Evolutionary conservation across 1,284 basidiomycete species (phyloP), one percentile per base, ranked within the genome.

Genomic region (Ustilago hordei): DNA sequence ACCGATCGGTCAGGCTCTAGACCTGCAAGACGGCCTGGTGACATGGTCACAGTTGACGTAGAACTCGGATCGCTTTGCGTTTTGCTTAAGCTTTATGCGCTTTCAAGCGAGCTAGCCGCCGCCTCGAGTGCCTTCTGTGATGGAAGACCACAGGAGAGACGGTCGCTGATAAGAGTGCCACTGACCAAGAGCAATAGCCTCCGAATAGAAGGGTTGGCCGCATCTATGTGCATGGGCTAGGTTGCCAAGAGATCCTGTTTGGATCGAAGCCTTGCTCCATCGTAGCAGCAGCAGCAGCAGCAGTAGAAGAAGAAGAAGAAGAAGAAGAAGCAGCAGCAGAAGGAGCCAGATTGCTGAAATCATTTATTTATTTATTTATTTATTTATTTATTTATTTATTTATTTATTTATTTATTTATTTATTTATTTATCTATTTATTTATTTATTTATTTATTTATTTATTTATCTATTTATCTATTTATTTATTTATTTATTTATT

Each of bases 321-420:
- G 43, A 19, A 45, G 43, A 4, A 38, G 12, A 28, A 48, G 28
- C 23, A 23, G 47, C 47, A 48, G 23, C 47, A 48, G 47, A n/a
- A 34, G 11, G 8, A 32, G 5, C 50, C 50, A 53, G 50, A 53
- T 53, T 53, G 50, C 50, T 35, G 50, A 31, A 53, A 34, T 53
- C 15, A 28, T 9, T 38, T 19, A 12, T 50, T 50, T 32, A 31
- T 6, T 15, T 7, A n/a, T 4, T 41, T 19, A 39, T 28, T 55
- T 23, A 39, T 38, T 41, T 35, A 41, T 39, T 19, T 55, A 39
- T 41, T 15, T 15, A 41, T 5, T 13, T 5, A n/a, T 17, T 41
- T 19, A 35, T 8, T 54, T 19, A 12, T 32, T 50, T 32, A 31
- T 23, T 12, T 31, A 31, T 12, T 5, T 55, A 23, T 39, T 55